phyloP scores from a whole-genome alignment of 106 monocot species.

The Gastrodia elata region DNA sequence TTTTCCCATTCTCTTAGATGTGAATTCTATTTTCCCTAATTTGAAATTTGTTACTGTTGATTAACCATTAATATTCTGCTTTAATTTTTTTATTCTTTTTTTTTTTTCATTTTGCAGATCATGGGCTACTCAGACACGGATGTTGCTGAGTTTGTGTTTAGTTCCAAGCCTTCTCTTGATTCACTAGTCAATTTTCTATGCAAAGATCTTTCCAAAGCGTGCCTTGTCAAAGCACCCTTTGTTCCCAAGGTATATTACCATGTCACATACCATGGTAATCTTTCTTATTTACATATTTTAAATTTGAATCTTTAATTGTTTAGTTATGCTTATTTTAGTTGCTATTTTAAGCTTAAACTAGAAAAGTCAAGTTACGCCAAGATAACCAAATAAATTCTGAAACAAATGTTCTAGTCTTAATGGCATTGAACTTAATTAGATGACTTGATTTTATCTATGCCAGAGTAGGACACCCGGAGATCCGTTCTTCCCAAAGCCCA shows the following conservation, averaged over 20 bases:
- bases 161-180: slow-evolving; percentile 59
- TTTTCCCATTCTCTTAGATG: not conserved
- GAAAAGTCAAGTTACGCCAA: no score
- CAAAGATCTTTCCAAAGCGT: slow-evolving; percentile 75
- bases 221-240: slow-evolving; percentile 54
- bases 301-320: no score
- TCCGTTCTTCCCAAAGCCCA: slow-evolving; percentile 69
- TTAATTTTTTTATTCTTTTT: not conserved
- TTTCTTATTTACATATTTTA: no score
- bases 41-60: not conserved
- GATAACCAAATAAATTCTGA: no score
- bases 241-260: slow-evolving; percentile 74
- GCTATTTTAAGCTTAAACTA: no score
- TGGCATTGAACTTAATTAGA: no score
- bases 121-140: slow-evolving; percentile 94
- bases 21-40: not conserved
- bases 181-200: slow-evolving; percentile 57
- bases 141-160: slow-evolving; percentile 85
- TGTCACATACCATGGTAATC: not conserved
- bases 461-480: slow-evolving; percentile 80
- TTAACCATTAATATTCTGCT: not conserved
- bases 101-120: slow-evolving; percentile 50
- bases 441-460: not conserved
- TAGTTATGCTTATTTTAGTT: no score
- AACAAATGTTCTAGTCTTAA: no score